Evolutionary conservation across 2,329 filamentous ascomycete species (phyloP).

Genomic region (Tympanopsis confertula): DNA sequence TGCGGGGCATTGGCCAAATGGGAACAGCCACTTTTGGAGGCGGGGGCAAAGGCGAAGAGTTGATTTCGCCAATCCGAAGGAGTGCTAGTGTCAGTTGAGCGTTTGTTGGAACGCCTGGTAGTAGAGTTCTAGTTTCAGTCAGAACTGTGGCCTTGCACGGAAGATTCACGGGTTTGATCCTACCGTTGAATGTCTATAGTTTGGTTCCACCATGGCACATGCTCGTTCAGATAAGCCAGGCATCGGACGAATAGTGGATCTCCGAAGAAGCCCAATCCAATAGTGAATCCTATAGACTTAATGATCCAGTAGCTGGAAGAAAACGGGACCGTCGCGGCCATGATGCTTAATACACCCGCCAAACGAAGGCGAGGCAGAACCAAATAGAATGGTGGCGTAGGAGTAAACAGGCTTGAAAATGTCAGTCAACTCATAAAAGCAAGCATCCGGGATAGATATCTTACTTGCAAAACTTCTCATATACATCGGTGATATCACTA

Average conservation of each 20-base stretch:
- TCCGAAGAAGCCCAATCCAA: slow-evolving; percentile 71
- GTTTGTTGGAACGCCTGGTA: slow-evolving; percentile 77
- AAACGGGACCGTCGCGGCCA: slow-evolving; percentile 39
- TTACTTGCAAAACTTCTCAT: slow-evolving; percentile 35
- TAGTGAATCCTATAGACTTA: slow-evolving; percentile 53
- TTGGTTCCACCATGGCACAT: slow-evolving; percentile 11
- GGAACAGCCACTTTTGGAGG: slow-evolving; percentile 18
- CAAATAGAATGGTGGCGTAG: slow-evolving; percentile 48
- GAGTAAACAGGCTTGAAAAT: slow-evolving; percentile 39
- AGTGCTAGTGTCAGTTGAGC: slow-evolving; percentile 73
- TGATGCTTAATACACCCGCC: slow-evolving; percentile 35
- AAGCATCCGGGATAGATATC: slow-evolving; percentile 2
- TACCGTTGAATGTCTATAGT: slow-evolving; percentile 9
- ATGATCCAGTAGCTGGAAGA: slow-evolving; percentile 45
- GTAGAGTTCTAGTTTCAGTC: slow-evolving; percentile 38
- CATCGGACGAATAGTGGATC: slow-evolving; percentile 59
- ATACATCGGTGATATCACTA: slow-evolving; percentile 34
- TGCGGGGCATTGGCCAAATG: not conserved
- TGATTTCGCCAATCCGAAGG: slow-evolving; percentile 69
- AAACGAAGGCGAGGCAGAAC: slow-evolving; percentile 40
- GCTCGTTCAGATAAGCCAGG: slow-evolving; percentile 44
- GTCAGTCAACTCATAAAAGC: not conserved
- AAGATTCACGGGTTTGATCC: slow-evolving; percentile 21
- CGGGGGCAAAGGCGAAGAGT: slow-evolving; percentile 66
- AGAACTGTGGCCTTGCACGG: too few species aligned